Evolutionary conservation across 2,329 filamentous ascomycete genomes (phyloP).

Genomic region (Monilinia vaccinii-corymbosi): DNA sequence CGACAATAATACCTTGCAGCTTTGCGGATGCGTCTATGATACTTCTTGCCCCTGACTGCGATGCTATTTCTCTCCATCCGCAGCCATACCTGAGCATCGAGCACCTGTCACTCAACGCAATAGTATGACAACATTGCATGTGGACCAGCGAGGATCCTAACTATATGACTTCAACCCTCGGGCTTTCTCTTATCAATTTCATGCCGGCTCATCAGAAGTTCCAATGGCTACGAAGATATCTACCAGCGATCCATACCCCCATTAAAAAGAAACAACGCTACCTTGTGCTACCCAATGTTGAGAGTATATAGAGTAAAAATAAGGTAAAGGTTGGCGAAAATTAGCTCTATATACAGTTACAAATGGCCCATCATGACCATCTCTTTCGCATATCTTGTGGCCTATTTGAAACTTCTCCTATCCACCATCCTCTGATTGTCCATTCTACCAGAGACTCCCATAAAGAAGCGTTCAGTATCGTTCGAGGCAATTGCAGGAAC

Average conservation of each 20-base stretch:
- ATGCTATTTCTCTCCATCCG: neutral
- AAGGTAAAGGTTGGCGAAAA: neutral
- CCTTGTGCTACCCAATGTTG: neutral
- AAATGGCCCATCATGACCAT: neutral
- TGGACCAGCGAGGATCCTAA: neutral
- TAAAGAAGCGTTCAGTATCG: neutral
- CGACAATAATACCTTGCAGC: neutral
- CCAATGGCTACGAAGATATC: neutral
- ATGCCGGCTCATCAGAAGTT: neutral
- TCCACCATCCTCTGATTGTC: neutral
- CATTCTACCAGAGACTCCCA: neutral
- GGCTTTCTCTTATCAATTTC: neutral
- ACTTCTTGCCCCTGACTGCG: neutral
- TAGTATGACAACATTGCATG: neutral
- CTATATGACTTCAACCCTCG: neutral
- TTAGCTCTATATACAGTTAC: neutral
- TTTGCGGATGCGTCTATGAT: neutral
- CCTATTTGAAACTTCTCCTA: neutral
- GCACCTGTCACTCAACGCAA: neutral
- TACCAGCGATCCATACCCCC: neutral
- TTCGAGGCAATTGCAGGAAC: neutral
- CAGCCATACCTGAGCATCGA: neutral
- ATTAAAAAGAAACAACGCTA: neutral
- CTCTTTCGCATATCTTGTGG: neutral
- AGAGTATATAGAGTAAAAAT: neutral